These are phyloP conservation scores for Penicillium robsamsonii DNA, from an alignment of 495 filamentous ascomycete species.

Conservation along the genomic window DNA sequence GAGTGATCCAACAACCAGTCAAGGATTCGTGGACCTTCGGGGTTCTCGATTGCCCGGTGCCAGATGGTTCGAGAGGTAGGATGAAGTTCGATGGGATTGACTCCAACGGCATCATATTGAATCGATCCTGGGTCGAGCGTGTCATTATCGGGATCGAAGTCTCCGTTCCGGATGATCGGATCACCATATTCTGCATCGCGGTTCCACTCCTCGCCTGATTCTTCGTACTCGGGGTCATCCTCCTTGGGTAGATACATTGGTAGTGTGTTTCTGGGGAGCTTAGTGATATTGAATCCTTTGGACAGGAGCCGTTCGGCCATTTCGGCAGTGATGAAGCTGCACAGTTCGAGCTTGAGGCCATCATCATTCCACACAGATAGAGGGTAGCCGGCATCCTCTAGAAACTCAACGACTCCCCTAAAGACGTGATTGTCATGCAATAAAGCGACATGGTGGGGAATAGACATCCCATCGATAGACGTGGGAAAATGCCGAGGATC, in stretches of 20 bases:
- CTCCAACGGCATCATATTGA: background rate
- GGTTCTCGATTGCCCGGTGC: constrained; percentile 7
- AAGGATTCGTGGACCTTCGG: background rate
- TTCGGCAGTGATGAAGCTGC: background rate
- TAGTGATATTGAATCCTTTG: constrained; percentile 2
- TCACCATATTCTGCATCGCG: constrained; percentile 3
- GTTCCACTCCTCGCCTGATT: background rate
- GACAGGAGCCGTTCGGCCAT: constrained; percentile 3
- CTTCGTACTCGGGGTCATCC: background rate
- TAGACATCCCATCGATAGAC: background rate
- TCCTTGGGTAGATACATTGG: background rate
- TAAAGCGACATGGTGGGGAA: constrained; percentile 3
- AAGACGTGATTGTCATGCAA: background rate
- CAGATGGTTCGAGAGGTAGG: constrained; percentile 4
- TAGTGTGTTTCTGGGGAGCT: constrained; percentile 2
- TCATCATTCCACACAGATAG: constrained; percentile 3
- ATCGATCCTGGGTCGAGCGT: background rate
- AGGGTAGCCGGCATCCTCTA: background rate
- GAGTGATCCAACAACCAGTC: background rate
- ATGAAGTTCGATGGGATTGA: background rate
- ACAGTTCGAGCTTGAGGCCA: constrained; percentile 3
- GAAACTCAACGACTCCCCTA: background rate
- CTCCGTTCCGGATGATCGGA: background rate
- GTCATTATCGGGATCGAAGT: background rate
- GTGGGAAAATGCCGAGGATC: constrained; percentile 3